Evolutionary conservation across 2,329 filamentous ascomycete species (phyloP), one percentile per base, ranked within the genome.

Genomic region (Trichoderma atroviride): DNA sequence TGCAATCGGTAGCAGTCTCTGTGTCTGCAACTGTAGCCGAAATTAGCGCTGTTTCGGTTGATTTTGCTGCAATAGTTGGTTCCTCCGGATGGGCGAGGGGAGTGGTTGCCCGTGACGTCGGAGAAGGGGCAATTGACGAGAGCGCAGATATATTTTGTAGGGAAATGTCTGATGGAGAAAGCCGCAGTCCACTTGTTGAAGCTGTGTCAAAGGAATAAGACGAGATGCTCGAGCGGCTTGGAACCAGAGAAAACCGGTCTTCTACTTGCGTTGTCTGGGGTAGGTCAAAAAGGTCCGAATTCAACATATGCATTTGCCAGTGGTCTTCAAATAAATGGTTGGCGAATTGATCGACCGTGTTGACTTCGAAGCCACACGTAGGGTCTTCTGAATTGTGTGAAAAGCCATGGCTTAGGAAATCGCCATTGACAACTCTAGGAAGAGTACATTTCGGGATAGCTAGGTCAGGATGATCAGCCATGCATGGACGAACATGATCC

Each of bases 281-380:
- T 7, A 65, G 24, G 40, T 43, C 29, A 24, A 64, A 50, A 2
- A 40, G 40, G 0, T 66, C 55, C 13, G 35, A 24, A 24, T 55
- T 58, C 24, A 47, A 35, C 43, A 66, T 66, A 10, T 65, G 31
- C 43, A 69, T 47, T 6, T 52, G 43, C 35, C 70, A 71, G 61
- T 78, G 77, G 53, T 77, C 73, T 53, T 76, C 71, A 22, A 78
- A 73, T n/a, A 78, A 73, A 58, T 78, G 77, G 37, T 75, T 71
- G 10, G 75, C 74, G 70, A 76, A 78, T 50, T 72, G 71, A 31
- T 72, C 71, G 10, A 75, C 70, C 29, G 76, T 74, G 16, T 78
- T 73, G 31, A 77, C 71, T 24, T 73, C 71, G 61, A 76, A 77
- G 35, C 75, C 76, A 61, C 77, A 78, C 29, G 75, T 71, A 24